Percentiles rank a stretch among this genome's conserved stretches.
Evolutionary conservation across 75 land plant genomes (phyloP).

Genomic region (Gnetum montanum): DNA sequence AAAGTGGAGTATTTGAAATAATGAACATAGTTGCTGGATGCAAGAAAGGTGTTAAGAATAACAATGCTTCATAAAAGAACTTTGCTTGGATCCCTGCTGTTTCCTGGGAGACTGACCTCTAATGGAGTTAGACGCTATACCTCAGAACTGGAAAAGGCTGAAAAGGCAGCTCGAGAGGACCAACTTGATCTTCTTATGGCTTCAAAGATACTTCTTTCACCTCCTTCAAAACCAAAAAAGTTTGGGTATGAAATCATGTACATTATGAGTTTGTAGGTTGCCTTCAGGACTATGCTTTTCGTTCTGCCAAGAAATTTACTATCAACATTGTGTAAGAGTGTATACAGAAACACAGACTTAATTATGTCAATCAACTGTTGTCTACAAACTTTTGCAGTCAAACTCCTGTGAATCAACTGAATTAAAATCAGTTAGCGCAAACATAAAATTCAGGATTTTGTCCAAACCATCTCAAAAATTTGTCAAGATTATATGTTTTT

Average conservation of each 20-base stretch:
- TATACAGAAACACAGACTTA: too few species aligned
- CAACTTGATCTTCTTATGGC: conserved; percentile 52
- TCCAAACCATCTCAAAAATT: too few species aligned
- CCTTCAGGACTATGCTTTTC: too few species aligned
- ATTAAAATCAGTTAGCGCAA: too few species aligned
- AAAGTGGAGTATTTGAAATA: background rate
- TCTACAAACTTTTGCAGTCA: too few species aligned
- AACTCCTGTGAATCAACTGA: too few species aligned
- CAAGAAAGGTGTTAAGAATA: conserved; percentile 6
- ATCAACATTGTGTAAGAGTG: too few species aligned
- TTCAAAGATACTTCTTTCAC: conserved; percentile 49
- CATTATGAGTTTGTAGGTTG: too few species aligned
- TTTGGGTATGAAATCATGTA: conserved; percentile 34
- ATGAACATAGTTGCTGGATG: background rate
- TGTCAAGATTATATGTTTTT: too few species aligned
- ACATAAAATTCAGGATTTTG: too few species aligned
- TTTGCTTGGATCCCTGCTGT: background rate
- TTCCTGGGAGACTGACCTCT: background rate
- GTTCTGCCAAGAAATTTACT: background rate
- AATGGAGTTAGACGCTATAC: background rate
- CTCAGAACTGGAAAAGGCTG: conserved; percentile 7
- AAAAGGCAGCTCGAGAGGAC: conserved; percentile 13
- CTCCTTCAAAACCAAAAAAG: conserved; percentile 33
- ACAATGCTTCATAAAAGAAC: background rate
- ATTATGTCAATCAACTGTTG: too few species aligned